Percentiles rank a stretch among this genome's conserved stretches.
Evolutionary conservation across 1,284 basidiomycete species (phyloP).

Genomic region (Pterula multifida): DNA sequence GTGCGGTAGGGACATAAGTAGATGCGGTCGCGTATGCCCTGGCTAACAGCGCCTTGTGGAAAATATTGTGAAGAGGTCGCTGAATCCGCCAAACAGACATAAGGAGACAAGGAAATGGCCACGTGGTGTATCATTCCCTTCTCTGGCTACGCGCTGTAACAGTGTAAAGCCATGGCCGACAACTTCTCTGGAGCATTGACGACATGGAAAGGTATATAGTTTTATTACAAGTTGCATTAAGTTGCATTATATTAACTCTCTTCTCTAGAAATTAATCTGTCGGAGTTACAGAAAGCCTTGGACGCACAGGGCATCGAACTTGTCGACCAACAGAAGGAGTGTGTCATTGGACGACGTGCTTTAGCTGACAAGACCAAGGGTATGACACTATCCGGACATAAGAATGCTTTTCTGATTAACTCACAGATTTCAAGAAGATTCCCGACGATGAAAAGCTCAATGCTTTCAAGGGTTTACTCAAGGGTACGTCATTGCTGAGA

Average conservation of each 20-base stretch:
- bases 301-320: conserved; percentile 86
- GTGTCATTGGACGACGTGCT: conserved; percentile 83
- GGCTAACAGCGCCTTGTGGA: not conserved
- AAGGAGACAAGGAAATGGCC: not conserved
- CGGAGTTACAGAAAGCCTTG: conserved; percentile 85
- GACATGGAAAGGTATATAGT: conserved; percentile 74
- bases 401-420: conserved; percentile 3
- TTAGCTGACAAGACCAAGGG: conserved; percentile 91
- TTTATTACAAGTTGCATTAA: not conserved
- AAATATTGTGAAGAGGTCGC: not conserved
- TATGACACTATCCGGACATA: conserved; percentile 15
- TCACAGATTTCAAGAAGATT: conserved; percentile 84
- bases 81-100: not conserved
- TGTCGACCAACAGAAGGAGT: conserved; percentile 97
- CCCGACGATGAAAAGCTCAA: conserved; percentile 77
- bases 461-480: conserved; percentile 80
- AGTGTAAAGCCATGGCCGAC: conserved; percentile 30
- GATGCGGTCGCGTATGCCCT: not conserved
- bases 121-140: conserved; percentile 1
- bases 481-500: conserved; percentile 35
- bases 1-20: not conserved
- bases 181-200: conserved; percentile 81
- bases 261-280: conserved; percentile 67
- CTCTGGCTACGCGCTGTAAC: not conserved
- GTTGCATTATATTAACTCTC: not conserved